Conservation (phyloP, 2,329 filamentous ascomycete genomes). For the Pseudogymnoascus sp. region DNA sequence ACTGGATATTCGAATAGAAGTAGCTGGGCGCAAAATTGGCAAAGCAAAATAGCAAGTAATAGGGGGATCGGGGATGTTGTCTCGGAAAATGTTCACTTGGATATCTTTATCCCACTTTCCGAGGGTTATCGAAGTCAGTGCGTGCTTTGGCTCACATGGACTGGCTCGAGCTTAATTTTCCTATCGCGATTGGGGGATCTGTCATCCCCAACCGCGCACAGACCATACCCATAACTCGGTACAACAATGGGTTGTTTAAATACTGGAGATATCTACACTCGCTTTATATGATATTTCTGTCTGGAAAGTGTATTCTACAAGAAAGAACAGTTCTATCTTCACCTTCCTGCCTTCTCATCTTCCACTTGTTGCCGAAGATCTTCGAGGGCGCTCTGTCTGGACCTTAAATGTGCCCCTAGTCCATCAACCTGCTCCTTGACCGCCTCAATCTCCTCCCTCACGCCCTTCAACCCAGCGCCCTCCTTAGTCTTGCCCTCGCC, state of each 20-base stretch:
- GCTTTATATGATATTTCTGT: slow-evolving; percentile 4
- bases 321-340: neutral
- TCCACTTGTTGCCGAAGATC: slow-evolving; percentile 78
- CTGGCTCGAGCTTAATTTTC: slow-evolving; percentile 4
- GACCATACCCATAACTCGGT: neutral
- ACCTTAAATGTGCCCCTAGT: slow-evolving; percentile 72
- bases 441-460: slow-evolving; percentile 78
- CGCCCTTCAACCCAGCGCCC: slow-evolving; percentile 66
- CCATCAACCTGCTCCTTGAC: slow-evolving; percentile 95
- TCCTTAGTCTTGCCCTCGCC: slow-evolving; percentile 61
- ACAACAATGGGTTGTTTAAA: neutral
- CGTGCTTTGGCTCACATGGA: slow-evolving; percentile 6
- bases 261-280: neutral
- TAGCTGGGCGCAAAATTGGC: neutral
- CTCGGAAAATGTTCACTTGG: slow-evolving; percentile 4
- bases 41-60: neutral
- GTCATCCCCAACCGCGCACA: neutral
- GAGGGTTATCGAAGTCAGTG: slow-evolving; percentile 8
- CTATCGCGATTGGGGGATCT: slow-evolving; percentile 10
- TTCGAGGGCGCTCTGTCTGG: slow-evolving; percentile 66
- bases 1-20: neutral
- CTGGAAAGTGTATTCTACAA: neutral
- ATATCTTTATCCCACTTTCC: slow-evolving; percentile 4
- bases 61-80: neutral
- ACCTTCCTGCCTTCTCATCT: slow-evolving; percentile 63